Percentiles rank a stretch among this genome's conserved stretches.
Conservation (phyloP, 345 rosid genomes). For the Salix brachista region DNA sequence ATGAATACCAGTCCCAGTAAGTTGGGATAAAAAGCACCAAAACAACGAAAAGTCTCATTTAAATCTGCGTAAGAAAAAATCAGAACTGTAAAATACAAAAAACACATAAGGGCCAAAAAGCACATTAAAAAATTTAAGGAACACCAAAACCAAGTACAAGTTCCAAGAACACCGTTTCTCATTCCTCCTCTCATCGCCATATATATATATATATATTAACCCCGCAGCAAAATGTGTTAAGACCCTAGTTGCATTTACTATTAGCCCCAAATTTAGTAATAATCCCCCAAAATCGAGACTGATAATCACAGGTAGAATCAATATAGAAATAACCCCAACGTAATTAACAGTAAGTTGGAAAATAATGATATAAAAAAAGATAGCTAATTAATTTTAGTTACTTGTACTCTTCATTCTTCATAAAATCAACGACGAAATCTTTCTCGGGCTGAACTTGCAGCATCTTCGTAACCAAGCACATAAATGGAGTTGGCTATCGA, state of each 20-base stretch:
- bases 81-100: background rate
- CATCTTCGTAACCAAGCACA: slow-evolving; percentile 82
- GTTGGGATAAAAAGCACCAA: slow-evolving; percentile 79
- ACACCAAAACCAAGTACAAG: background rate
- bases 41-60: background rate
- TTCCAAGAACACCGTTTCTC: background rate
- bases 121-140: background rate
- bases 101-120: no score
- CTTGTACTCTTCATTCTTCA: slow-evolving; percentile 92
- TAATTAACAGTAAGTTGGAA: background rate
- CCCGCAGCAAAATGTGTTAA: no score
- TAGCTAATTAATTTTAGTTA: background rate
- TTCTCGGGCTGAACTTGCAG: slow-evolving; percentile 95
- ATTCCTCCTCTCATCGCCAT: background rate
- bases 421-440: slow-evolving; percentile 86
- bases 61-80: background rate
- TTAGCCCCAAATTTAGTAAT: no score
- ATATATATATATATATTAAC: no score
- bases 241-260: no score
- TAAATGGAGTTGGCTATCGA: slow-evolving; percentile 79
- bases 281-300: background rate
- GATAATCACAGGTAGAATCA: background rate
- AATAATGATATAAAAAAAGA: background rate
- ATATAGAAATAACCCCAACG: background rate
- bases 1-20: slow-evolving; percentile 74